Conservation (phyloP, 208 protist genomes). For the Leishmania major region DNA sequence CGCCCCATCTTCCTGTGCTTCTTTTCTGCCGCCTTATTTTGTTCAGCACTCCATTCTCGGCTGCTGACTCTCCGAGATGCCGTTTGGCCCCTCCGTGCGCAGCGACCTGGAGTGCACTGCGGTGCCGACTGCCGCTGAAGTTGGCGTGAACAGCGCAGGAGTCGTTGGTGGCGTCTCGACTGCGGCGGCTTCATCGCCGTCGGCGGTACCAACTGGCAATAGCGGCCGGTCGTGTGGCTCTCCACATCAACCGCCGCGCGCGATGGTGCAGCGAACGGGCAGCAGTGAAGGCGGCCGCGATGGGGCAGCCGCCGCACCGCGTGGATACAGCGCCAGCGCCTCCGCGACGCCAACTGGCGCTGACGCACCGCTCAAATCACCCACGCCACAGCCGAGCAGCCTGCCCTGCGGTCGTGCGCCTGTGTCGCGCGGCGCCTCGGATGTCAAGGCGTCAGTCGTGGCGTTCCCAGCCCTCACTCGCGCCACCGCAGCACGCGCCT, state of each 20-base stretch:
- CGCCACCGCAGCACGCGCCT: neutral
- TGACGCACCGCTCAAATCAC: neutral
- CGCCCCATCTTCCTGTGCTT: neutral
- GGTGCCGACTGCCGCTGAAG: conserved; percentile 13
- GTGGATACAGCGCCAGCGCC: conserved; percentile 14
- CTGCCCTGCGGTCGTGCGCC: neutral
- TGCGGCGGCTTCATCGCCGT: neutral
- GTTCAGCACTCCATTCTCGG: neutral
- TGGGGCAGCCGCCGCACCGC: conserved; percentile 9
- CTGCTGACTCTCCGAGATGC: conserved; percentile 10
- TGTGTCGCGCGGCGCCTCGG: neutral
- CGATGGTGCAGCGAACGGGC: conserved; percentile 25
- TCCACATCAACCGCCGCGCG: conserved; percentile 14
- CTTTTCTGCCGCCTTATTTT: neutral
- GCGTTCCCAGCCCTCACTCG: conserved; percentile 17
- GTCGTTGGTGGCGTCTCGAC: conserved; percentile 12
- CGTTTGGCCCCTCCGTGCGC: conserved; percentile 19
- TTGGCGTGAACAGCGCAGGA: conserved; percentile 9
- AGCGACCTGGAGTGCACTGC: conserved; percentile 31
- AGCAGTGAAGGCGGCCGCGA: neutral
- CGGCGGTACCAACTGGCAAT: conserved; percentile 2
- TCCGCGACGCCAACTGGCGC: neutral
- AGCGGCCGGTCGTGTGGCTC: conserved; percentile 13
- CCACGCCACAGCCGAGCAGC: neutral
- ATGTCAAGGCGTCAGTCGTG: neutral